Evolutionary conservation across 352 stramenopile species (phyloP).

Genomic region (Halophytophthora polymorphica): DNA sequence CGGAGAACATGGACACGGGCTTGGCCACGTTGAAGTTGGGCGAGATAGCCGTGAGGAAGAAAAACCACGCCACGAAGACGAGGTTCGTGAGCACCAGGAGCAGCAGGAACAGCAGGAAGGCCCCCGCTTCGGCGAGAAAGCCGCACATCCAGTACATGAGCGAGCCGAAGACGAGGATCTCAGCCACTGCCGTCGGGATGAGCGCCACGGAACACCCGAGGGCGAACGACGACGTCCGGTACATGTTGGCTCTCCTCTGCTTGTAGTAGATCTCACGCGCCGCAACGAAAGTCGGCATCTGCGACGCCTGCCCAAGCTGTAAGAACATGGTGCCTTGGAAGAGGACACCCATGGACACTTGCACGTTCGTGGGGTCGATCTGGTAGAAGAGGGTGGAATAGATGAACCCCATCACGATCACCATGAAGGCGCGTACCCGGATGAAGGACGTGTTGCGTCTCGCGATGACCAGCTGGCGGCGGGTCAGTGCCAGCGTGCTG

Average conservation of each 20-base stretch:
- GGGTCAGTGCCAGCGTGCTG: slow-evolving; percentile 28
- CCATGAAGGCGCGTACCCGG: slow-evolving; percentile 14
- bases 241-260: slow-evolving; percentile 69
- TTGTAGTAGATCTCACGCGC: slow-evolving; percentile 58
- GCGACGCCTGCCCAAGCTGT: slow-evolving; percentile 45
- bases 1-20: slow-evolving; percentile 23
- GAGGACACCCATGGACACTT: slow-evolving; percentile 51
- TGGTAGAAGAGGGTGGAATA: slow-evolving; percentile 22
- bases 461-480: slow-evolving; percentile 45
- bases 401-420: slow-evolving; percentile 22
- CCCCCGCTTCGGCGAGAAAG: slow-evolving; percentile 27
- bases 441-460: slow-evolving; percentile 18
- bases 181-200: slow-evolving; percentile 27
- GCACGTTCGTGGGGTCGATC: slow-evolving; percentile 15
- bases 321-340: slow-evolving; percentile 71
- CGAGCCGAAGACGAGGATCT: slow-evolving; percentile 56
- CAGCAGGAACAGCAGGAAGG: slow-evolving; percentile 18
- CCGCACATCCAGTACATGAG: slow-evolving; percentile 54
- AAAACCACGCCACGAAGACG: slow-evolving; percentile 28
- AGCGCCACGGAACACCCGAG: slow-evolving; percentile 14
- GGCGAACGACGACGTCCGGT: slow-evolving; percentile 48
- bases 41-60: slow-evolving; percentile 19
- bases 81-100: slow-evolving; percentile 31
- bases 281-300: slow-evolving; percentile 62
- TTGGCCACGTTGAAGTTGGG: slow-evolving; percentile 23